Evolutionary conservation across 306 rosid genomes (phyloP), one percentile per base, ranked within the genome.

Genomic region (Luffa aegyptiaca): DNA sequence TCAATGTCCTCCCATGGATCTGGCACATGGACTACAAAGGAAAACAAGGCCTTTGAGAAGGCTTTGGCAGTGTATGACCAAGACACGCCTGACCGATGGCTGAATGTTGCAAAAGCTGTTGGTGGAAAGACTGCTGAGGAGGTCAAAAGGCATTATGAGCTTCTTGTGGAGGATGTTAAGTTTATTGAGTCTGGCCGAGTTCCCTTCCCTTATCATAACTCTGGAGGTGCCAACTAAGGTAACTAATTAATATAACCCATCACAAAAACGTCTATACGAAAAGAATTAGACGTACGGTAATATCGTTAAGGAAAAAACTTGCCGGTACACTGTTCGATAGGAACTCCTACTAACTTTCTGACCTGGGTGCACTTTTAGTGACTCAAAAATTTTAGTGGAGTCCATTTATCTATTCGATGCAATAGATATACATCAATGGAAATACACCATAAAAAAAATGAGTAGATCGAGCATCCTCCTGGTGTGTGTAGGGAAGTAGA

Each of bases 21-120:
- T 69, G 9, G 55, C 12, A 4, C 55, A 10, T 69, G 75, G 75
- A 69, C 75, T 42, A 18, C 17, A 69, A 9, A 18, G 75, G 55
- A 69, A 44, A 69, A 69, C 55, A 69, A 69, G 75, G 75, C 55
- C 36, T 69, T 69, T 69, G 75, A 69, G 75, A 10, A 44, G 75
- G 89, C 89, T 10, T 80, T 86, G 31, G 87, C 89, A 35, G 36
- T 78, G 58, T 81, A 81, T 49, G 89, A 86, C 62, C 82, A 81
- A 57, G 87, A 86, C 49, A 83, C 89, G 20, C 85, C 87, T 14
- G 85, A 86, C 6, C 64, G 87, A 80, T 86, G 89, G 89, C 76
- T 66, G 7, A 86, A 86, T 76, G 86, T 86, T 52, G 87, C 89
- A 36, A 83, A 77, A 53, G 84, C 83, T 26, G 84, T 83, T 1